Percentiles rank a stretch among this genome's conserved stretches.
Conservation (phyloP, 169 alveolate genomes). For the Babesia sp. region DNA sequence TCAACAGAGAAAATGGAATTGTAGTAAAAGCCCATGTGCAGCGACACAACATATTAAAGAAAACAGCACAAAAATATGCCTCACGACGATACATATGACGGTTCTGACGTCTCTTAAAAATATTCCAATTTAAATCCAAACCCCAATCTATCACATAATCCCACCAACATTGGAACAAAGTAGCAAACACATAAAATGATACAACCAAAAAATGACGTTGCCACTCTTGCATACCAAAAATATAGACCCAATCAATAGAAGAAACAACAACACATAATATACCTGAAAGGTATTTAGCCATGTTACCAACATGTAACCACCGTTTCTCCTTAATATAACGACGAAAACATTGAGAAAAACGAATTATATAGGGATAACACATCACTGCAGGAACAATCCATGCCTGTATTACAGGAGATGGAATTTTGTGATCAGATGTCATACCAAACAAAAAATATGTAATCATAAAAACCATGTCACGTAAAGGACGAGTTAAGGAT, state of each 20-base stretch:
- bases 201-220: slow-evolving; percentile 68
- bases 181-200: slow-evolving; percentile 77
- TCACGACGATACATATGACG: slow-evolving; percentile 61
- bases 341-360: slow-evolving; percentile 82
- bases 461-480: slow-evolving; percentile 48
- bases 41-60: slow-evolving; percentile 61
- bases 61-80: slow-evolving; percentile 64
- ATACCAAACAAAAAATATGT: slow-evolving; percentile 38
- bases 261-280: slow-evolving; percentile 48
- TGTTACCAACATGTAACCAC: slow-evolving; percentile 46
- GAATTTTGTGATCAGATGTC: slow-evolving; percentile 3
- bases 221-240: slow-evolving; percentile 49
- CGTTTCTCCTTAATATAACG: slow-evolving; percentile 65
- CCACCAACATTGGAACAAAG: slow-evolving; percentile 84
- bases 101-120: slow-evolving; percentile 52
- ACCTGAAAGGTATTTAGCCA: slow-evolving; percentile 23
- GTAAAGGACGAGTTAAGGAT: slow-evolving; percentile 49
- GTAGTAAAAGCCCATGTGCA: slow-evolving; percentile 67
- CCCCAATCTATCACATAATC: slow-evolving; percentile 88
- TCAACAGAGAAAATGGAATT: slow-evolving; percentile 24
- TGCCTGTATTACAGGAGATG: slow-evolving; percentile 51
- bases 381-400: slow-evolving; percentile 78
- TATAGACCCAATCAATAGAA: slow-evolving; percentile 58
- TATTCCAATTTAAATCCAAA: slow-evolving; percentile 61
- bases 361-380: slow-evolving; percentile 80